A percentile compares a stretch with the other conserved stretches of the same genome.
Evolutionary conservation across 176 grass and related monocot genomes (phyloP).

Genomic region (Avena insularis): DNA sequence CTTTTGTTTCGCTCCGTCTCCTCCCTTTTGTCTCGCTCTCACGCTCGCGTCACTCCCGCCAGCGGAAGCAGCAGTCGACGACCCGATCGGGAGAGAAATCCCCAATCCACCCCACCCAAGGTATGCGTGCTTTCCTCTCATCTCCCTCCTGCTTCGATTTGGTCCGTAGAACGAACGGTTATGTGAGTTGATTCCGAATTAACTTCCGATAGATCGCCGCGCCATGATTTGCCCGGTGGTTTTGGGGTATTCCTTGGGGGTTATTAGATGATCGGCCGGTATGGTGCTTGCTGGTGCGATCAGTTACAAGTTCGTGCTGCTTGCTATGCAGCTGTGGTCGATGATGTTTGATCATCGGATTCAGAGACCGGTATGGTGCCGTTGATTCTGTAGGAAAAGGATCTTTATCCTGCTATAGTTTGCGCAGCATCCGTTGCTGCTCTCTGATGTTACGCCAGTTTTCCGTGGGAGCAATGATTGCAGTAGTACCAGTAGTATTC

Average conservation of each 20-base stretch:
- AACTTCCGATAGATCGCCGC: neutral
- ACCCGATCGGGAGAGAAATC: conserved; percentile 26
- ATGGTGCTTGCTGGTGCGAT: neutral
- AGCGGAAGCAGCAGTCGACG: conserved; percentile 14
- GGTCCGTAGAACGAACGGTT: neutral
- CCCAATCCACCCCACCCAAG: neutral
- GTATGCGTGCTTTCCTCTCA: neutral
- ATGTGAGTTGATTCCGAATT: neutral
- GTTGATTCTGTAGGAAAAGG: neutral
- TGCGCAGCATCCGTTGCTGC: neutral
- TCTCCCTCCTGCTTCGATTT: neutral
- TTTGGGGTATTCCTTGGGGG: neutral
- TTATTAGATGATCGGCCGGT: neutral
- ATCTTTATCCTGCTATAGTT: neutral
- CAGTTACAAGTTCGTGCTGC: neutral
- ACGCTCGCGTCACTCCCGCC: conserved; percentile 38
- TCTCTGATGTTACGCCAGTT: neutral
- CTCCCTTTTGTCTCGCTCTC: conserved; percentile 51
- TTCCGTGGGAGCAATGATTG: too few species aligned
- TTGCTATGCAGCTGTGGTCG: neutral
- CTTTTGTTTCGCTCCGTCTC: conserved; percentile 1
- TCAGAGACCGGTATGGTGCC: neutral
- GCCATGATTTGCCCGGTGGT: neutral
- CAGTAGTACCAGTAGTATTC: neutral
- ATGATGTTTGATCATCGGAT: neutral